phyloP scores from a whole-genome alignment of 768 basidiomycete genomes.

The Russula dissimulans region DNA sequence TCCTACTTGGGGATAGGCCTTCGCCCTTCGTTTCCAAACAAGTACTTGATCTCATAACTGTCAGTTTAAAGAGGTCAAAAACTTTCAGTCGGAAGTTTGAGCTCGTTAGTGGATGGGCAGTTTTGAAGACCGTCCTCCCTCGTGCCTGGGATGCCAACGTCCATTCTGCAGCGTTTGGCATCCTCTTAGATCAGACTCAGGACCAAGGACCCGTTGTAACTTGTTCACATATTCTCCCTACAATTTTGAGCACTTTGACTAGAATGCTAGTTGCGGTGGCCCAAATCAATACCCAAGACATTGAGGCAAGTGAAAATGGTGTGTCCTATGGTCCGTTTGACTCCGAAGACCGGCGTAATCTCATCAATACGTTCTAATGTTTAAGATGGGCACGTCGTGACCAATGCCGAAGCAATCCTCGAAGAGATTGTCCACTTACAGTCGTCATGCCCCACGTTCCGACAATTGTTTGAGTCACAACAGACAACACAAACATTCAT shows the following conservation, averaged over 20 bases:
- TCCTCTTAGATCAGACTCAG: slow-evolving; percentile 44
- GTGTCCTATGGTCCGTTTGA: background rate
- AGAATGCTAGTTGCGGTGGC: slow-evolving; percentile 34
- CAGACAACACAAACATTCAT: slow-evolving; percentile 60
- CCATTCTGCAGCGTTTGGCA: slow-evolving; percentile 57
- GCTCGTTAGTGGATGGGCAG: slow-evolving; percentile 73
- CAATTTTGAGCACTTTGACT: slow-evolving; percentile 62
- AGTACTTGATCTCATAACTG: slow-evolving; percentile 49
- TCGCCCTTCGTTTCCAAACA: slow-evolving; percentile 47
- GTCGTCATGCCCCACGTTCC: slow-evolving; percentile 52
- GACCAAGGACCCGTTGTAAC: slow-evolving; percentile 30
- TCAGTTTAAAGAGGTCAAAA: slow-evolving; percentile 44
- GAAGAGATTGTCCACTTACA: slow-evolving; percentile 67
- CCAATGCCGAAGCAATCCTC: slow-evolving; percentile 45
- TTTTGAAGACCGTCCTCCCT: slow-evolving; percentile 61
- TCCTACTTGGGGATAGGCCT: slow-evolving; percentile 75
- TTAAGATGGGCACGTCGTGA: slow-evolving; percentile 6
- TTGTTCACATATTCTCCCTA: slow-evolving; percentile 64
- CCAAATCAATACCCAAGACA: slow-evolving; percentile 17
- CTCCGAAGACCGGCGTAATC: background rate
- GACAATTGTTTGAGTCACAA: slow-evolving; percentile 64
- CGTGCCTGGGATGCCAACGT: slow-evolving; percentile 56
- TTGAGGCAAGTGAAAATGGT: slow-evolving; percentile 17
- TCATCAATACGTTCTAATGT: background rate
- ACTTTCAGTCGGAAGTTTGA: slow-evolving; percentile 80